These are phyloP conservation scores for Spergularia marina DNA, from an alignment of 148 eudicot species.

Conservation along the genomic window DNA sequence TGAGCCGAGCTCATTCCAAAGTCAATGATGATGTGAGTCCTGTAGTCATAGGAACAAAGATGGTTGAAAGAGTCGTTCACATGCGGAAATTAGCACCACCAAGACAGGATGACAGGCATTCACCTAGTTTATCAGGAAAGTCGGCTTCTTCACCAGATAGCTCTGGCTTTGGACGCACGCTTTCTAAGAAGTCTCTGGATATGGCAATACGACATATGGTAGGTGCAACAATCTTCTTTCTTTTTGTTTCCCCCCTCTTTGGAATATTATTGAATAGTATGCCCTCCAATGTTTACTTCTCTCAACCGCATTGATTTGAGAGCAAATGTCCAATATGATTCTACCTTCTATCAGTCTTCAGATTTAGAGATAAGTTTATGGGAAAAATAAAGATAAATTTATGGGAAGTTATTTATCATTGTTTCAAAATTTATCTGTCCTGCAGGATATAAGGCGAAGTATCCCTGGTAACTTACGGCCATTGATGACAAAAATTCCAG, in stretches of 20 bases:
- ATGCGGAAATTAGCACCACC: constrained; percentile 94
- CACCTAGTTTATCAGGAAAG: constrained; percentile 88
- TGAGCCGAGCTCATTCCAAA: constrained; percentile 63
- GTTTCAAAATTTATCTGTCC: constrained; percentile 12
- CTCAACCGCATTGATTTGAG: constrained; percentile 3
- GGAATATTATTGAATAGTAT: neutral
- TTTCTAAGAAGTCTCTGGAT: constrained; percentile 92
- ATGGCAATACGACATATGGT: constrained; percentile 99
- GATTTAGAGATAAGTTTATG: neutral
- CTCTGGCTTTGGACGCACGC: constrained; percentile 85
- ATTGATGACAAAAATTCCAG: constrained; percentile 94
- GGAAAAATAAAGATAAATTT: neutral
- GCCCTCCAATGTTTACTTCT: neutral
- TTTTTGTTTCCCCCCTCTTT: neutral
- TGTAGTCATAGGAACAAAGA: constrained; percentile 76
- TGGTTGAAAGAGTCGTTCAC: constrained; percentile 96
- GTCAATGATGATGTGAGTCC: constrained; percentile 84
- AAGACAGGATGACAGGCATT: constrained; percentile 73
- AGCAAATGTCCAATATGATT: neutral
- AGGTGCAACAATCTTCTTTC: constrained; percentile 28
- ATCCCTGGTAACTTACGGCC: constrained; percentile 88
- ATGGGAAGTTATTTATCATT: constrained; percentile 1
- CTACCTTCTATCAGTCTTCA: neutral
- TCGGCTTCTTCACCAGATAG: constrained; percentile 90
- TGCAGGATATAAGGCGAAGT: constrained; percentile 82